Percentiles rank a stretch among this genome's conserved stretches.
These are phyloP conservation scores for Fraxinus sp. DNA, from an alignment of 305 asterid species.

Conservation along the genomic window DNA sequence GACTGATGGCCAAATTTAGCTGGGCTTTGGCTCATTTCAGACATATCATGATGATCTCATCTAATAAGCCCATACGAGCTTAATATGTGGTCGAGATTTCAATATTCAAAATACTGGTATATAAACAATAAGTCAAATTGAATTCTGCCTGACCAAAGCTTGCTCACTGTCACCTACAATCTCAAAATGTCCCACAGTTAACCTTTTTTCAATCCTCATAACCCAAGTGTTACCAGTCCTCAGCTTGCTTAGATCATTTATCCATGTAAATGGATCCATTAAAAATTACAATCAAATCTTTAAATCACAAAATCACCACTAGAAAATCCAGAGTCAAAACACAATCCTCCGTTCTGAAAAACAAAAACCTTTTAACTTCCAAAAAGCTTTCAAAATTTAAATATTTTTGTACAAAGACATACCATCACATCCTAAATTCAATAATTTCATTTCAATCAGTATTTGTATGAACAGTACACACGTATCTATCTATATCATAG, in stretches of 20 bases:
- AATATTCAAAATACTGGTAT: not conserved
- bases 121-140: not conserved
- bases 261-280: not conserved
- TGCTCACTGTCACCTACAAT: not conserved
- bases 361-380: not conserved
- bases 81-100: not conserved
- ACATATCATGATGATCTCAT: not conserved
- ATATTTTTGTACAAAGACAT: not conserved
- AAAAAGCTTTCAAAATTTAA: not conserved
- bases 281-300: not conserved
- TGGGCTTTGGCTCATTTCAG: not conserved
- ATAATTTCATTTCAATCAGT: not conserved
- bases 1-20: not conserved
- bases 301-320: not conserved
- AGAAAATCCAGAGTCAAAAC: not conserved
- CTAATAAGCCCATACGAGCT: not conserved
- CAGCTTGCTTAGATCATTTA: not conserved
- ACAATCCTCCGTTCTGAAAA: not conserved
- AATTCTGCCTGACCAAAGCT: not conserved
- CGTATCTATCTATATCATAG: not conserved
- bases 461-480: not conserved
- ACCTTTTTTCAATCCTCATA: not conserved
- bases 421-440: not conserved
- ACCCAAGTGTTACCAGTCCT: not conserved
- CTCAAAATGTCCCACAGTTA: not conserved